Evolutionary conservation across 305 asterid species (phyloP).

Genomic region (Striga hermonthica): DNA sequence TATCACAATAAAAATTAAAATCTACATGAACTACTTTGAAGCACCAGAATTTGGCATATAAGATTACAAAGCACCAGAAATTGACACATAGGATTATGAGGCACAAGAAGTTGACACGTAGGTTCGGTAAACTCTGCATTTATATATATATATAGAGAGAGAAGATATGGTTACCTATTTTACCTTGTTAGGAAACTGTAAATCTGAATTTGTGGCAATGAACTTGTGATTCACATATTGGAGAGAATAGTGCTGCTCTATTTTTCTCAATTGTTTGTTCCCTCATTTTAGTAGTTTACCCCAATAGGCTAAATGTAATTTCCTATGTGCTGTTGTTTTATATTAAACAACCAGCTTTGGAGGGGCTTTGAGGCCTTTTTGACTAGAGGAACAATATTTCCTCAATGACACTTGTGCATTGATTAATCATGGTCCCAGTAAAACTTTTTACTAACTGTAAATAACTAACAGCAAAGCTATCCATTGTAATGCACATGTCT

Average conservation of each 20-base stretch:
- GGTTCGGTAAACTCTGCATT: too few relatives aligned
- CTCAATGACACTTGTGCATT: not conserved
- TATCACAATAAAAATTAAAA: too few relatives aligned
- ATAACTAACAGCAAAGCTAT: not conserved
- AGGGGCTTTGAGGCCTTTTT: not conserved
- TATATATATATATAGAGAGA: too few relatives aligned
- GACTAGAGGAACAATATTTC: not conserved
- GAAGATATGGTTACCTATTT: not conserved
- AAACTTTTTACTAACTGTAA: too few relatives aligned
- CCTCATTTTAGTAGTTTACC: not conserved
- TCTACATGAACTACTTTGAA: too few relatives aligned
- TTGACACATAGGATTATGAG: too few relatives aligned
- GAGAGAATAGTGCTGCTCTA: too few relatives aligned
- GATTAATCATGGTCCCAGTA: too few relatives aligned
- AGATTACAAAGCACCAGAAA: too few relatives aligned
- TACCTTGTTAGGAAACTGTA: slow-evolving; percentile 1
- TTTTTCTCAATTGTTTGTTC: not conserved
- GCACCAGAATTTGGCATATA: too few relatives aligned
- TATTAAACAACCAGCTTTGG: not conserved
- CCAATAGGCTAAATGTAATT: too few relatives aligned
- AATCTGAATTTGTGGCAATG: not conserved
- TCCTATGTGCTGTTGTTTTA: not conserved
- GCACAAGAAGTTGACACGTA: too few relatives aligned
- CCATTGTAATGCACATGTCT: not conserved
- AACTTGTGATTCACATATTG: slow-evolving; percentile 15